These are phyloP conservation scores for Senecio squalidus DNA, from an alignment of 140 eudicot genomes.

Conservation along the genomic window DNA sequence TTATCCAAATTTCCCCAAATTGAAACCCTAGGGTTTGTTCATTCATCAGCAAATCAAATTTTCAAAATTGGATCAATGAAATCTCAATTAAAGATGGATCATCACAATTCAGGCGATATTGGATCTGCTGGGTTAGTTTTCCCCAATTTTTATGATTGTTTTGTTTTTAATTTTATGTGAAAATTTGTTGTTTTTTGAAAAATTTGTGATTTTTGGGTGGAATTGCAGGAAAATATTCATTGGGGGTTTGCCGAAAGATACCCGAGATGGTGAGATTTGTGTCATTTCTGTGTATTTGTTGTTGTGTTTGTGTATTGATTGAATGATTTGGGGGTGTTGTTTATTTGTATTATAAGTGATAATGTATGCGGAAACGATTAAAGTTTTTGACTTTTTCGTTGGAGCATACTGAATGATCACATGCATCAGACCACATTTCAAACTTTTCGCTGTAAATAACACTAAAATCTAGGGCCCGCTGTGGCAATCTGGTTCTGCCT, in stretches of 20 bases:
- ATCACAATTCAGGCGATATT: background rate
- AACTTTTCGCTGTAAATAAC: too few species aligned
- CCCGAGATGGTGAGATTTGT: background rate
- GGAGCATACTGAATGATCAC: too few species aligned
- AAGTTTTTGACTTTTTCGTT: too few species aligned
- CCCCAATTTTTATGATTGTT: background rate
- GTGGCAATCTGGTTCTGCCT: too few species aligned
- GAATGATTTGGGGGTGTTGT: too few species aligned
- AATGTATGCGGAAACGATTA: too few species aligned
- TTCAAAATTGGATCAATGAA: background rate
- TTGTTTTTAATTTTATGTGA: too few species aligned
- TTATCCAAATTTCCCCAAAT: background rate
- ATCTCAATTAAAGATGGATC: background rate
- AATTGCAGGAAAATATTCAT: background rate
- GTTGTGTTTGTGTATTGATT: background rate
- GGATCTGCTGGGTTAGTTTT: background rate
- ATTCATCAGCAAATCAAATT: background rate
- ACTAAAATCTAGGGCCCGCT: too few species aligned
- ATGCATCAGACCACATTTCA: too few species aligned
- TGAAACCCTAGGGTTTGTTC: background rate
- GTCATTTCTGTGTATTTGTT: too few species aligned
- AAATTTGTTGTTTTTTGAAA: background rate
- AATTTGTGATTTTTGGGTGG: background rate
- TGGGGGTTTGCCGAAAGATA: background rate
- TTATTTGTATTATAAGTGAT: too few species aligned